Conservation (phyloP, 768 basidiomycete genomes). For the Podaxis mareebaensis region DNA sequence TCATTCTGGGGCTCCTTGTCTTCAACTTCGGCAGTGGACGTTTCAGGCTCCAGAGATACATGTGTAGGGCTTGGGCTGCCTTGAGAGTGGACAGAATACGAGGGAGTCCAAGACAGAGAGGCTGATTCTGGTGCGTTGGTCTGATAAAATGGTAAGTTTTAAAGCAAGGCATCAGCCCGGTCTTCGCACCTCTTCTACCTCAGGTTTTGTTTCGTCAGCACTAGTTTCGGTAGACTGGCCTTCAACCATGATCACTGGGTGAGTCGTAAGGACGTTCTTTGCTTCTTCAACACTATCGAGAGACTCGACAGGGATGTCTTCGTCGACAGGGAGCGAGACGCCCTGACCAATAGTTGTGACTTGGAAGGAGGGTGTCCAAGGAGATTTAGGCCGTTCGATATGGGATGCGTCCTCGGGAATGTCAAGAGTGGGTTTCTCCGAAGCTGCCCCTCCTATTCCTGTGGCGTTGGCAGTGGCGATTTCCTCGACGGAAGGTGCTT, state of each 20-base stretch:
- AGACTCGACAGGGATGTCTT: slow-evolving; percentile 16
- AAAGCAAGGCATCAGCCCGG: not conserved
- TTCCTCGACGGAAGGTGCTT: not conserved
- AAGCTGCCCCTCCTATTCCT: not conserved
- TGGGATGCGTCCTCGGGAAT: not conserved
- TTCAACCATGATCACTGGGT: not conserved
- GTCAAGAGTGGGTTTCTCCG: not conserved
- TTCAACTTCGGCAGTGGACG: not conserved
- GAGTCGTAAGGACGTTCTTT: not conserved
- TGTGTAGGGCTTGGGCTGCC: slow-evolving; percentile 29
- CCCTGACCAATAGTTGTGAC: slow-evolving; percentile 42
- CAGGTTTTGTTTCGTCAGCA: not conserved
- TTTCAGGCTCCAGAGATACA: slow-evolving; percentile 4
- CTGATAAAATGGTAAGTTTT: not conserved
- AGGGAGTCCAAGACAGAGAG: slow-evolving; percentile 34
- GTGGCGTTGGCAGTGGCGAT: not conserved
- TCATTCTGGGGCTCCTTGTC: not conserved
- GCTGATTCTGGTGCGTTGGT: not conserved
- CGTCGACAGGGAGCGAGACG: slow-evolving; percentile 21
- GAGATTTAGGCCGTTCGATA: slow-evolving; percentile 47
- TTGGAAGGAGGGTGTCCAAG: slow-evolving; percentile 55
- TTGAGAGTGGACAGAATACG: slow-evolving; percentile 43
- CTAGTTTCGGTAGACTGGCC: not conserved
- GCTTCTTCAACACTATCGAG: slow-evolving; percentile 8
- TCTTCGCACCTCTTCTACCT: not conserved